phyloP scores from a whole-genome alignment of 805 yeast genomes.

The Maudiozyma saulgeensis region DNA sequence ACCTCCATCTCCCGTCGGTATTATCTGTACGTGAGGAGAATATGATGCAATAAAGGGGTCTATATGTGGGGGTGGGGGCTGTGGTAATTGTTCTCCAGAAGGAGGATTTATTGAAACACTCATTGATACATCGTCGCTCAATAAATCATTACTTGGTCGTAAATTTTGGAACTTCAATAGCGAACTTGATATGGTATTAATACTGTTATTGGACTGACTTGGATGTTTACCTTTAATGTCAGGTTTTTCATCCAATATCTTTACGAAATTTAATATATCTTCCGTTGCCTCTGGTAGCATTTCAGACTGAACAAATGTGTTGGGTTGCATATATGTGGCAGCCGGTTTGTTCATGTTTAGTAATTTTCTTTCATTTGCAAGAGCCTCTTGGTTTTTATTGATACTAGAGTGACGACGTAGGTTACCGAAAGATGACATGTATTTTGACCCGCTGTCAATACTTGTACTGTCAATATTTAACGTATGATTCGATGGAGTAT shows the following conservation, averaged over 20 bases:
- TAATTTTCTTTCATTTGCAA: conserved; percentile 7
- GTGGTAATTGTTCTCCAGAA: not conserved
- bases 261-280: conserved; percentile 61
- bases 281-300: conserved; percentile 4
- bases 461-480: conserved; percentile 14
- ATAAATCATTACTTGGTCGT: conserved; percentile 43
- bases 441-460: conserved; percentile 43
- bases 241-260: conserved; percentile 55
- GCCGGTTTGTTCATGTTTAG: conserved; percentile 1
- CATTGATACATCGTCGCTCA: conserved; percentile 47
- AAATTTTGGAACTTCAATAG: conserved; percentile 43
- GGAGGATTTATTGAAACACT: conserved; percentile 32
- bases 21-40: not conserved
- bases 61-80: not conserved
- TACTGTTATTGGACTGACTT: conserved; percentile 8
- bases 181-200: conserved; percentile 33
- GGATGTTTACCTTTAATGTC: conserved; percentile 33
- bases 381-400: conserved; percentile 15
- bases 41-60: conserved; percentile 1
- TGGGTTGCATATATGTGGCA: too few species aligned
- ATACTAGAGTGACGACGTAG: conserved; percentile 43
- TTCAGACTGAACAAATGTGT: not conserved
- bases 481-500: conserved; percentile 1
- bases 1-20: not conserved
- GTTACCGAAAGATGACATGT: conserved; percentile 67